phyloP scores from a whole-genome alignment of 306 rosid genomes.

The Casuarina equisetifolia region DNA sequence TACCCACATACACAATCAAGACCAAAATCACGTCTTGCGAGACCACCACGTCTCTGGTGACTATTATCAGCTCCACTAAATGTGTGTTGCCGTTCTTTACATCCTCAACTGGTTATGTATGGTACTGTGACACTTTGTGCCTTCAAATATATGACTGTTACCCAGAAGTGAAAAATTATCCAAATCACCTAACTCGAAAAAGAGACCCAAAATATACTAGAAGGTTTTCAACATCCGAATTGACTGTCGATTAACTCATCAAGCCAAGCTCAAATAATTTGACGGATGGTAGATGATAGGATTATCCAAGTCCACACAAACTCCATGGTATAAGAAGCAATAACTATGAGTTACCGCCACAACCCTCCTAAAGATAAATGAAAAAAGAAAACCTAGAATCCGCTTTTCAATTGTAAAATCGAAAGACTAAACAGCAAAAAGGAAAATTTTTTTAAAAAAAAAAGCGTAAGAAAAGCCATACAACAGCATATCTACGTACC shows the following conservation, averaged over 20 bases:
- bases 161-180: not conserved
- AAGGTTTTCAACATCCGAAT: not conserved
- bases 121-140: not conserved
- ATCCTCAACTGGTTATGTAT: not conserved
- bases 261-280: not conserved
- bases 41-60: conserved; percentile 12
- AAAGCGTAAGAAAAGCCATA: not conserved
- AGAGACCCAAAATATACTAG: conserved; percentile 7
- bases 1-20: not conserved
- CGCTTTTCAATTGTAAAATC: not conserved
- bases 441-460: not conserved
- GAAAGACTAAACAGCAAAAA: not conserved
- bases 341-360: not conserved
- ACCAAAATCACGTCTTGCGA: not conserved
- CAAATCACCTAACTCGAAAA: not conserved
- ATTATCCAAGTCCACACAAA: not conserved
- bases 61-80: conserved; percentile 14
- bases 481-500: conserved; percentile 7
- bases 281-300: not conserved
- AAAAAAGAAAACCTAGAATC: not conserved
- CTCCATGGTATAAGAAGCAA: not conserved
- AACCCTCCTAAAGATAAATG: not conserved
- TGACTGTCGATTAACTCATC: conserved; percentile 6
- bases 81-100: not conserved
- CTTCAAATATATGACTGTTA: not conserved